Evolutionary conservation across 192 early-diverging fungal species (phyloP), one percentile per base, ranked within the genome.

Genomic region (Coemansia sp.): DNA sequence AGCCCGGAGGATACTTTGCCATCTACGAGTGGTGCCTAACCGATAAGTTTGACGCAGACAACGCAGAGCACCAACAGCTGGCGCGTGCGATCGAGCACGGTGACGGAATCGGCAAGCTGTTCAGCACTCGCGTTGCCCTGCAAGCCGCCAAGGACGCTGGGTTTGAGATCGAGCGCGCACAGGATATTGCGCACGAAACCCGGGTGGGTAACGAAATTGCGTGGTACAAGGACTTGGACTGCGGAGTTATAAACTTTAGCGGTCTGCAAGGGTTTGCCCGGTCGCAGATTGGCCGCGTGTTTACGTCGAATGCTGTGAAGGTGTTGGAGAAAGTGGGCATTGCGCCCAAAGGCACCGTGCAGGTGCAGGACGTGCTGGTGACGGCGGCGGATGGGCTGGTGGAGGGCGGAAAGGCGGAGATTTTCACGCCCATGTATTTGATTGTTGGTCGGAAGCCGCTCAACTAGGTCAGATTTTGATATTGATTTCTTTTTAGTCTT

Each of bases 361-460:
- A 94, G 82, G 89, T 93, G 23, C 91, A 93, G 60, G 78, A 84
- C 20, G 81, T 97, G 46, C 83, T 98, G 63, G 85, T 89, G 58
- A 87, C 85, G 2, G 96, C 88, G 23, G 89, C 91, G 8, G 91
- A 94, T 75, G 79, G 86, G 66, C 83, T 96, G n/a, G 86, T 93
- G 28, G 85, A 81, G 38, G 92, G 93, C 58, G 96, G 87, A 19
- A 83, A 85, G 68, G 63, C 86, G 65, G 84, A 90, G 53, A 75
- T 98, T 51, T 95, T 97, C 65, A 98, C 96, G 10, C 96, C 96
- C 64, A 98, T 98, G 96, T 97, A 89, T 83, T 88, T 91, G 60
- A 87, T 93, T 37, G 86, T 88, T 59, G 90, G 85, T 11, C 82
- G 82, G 59, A 91, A 93, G 73, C 91, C 89, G 28, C 57, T 76